phyloP scores from a whole-genome alignment of 139 green algal genomes.

The Tetraselmis chui region DNA sequence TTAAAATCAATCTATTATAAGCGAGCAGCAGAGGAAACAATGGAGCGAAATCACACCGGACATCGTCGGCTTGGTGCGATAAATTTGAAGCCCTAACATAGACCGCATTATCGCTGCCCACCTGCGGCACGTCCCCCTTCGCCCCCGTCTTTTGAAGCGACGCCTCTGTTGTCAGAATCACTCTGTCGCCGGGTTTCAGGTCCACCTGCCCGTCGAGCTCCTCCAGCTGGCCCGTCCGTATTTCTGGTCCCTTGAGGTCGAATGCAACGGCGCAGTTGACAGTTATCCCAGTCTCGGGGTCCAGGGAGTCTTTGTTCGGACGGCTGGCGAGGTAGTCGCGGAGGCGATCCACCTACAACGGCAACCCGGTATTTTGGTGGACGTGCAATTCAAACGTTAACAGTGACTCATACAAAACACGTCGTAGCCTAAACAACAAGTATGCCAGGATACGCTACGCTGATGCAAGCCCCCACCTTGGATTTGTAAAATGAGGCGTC shows the following conservation, averaged over 20 bases:
- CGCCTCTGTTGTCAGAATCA: neutral
- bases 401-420: too few relatives aligned
- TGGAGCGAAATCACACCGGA: too few relatives aligned
- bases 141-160: neutral
- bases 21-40: too few relatives aligned
- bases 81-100: too few relatives aligned
- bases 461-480: too few relatives aligned
- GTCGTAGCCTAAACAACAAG: too few relatives aligned
- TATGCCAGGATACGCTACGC: too few relatives aligned
- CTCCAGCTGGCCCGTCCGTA: constrained; percentile 8
- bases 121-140: neutral
- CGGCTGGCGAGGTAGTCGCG: constrained; percentile 1
- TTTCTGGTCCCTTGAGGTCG: constrained; percentile 16
- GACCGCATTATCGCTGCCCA: too few relatives aligned
- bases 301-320: neutral
- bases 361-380: neutral
- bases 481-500: neutral
- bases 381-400: too few relatives aligned
- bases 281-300: neutral
- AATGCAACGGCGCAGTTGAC: constrained; percentile 8
- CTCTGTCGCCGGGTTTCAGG: neutral
- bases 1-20: too few relatives aligned
- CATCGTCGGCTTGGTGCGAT: too few relatives aligned
- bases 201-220: neutral
- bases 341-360: neutral